phyloP scores from a whole-genome alignment of 257 asterid genomes.

The Solanum pimpinellifolium region DNA sequence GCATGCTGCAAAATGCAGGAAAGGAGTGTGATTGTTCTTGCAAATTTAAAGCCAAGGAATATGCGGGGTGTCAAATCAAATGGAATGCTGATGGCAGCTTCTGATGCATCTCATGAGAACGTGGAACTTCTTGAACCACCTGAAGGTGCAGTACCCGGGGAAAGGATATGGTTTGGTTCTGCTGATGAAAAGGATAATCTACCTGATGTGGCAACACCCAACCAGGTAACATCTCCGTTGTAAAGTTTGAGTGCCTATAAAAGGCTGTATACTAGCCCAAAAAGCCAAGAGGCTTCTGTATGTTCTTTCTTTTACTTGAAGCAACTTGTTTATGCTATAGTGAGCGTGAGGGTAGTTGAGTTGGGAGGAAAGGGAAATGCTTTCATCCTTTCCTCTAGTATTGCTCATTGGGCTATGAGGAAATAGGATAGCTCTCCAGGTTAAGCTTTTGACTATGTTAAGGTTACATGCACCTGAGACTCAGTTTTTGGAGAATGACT shows the following conservation, averaged over 20 bases:
- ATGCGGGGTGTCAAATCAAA: slow-evolving; percentile 90
- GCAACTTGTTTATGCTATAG: not conserved
- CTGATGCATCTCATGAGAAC: slow-evolving; percentile 76
- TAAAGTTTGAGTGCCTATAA: not conserved
- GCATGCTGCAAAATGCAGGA: slow-evolving; percentile 34
- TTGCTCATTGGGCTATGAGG: not conserved
- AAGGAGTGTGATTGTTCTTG: slow-evolving; percentile 66
- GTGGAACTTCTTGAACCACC: slow-evolving; percentile 91
- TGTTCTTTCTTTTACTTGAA: not conserved
- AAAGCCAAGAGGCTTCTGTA: not conserved
- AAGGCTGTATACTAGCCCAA: not conserved
- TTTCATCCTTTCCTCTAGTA: not conserved
- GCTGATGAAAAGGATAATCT: slow-evolving; percentile 50
- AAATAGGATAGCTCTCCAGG: not conserved
- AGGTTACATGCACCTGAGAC: not conserved
- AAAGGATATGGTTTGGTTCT: slow-evolving; percentile 92
- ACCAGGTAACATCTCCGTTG: slow-evolving; percentile 50
- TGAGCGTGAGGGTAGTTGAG: not conserved
- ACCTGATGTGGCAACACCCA: slow-evolving; percentile 78
- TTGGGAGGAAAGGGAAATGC: not conserved
- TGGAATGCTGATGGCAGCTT: slow-evolving; percentile 98
- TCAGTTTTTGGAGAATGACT: not conserved
- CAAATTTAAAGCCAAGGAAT: slow-evolving; percentile 91
- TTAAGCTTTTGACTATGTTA: not conserved
- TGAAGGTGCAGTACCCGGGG: slow-evolving; percentile 70